Evolutionary conservation across 306 rosid species (phyloP).

Genomic region (Gastrolobium bilobum): DNA sequence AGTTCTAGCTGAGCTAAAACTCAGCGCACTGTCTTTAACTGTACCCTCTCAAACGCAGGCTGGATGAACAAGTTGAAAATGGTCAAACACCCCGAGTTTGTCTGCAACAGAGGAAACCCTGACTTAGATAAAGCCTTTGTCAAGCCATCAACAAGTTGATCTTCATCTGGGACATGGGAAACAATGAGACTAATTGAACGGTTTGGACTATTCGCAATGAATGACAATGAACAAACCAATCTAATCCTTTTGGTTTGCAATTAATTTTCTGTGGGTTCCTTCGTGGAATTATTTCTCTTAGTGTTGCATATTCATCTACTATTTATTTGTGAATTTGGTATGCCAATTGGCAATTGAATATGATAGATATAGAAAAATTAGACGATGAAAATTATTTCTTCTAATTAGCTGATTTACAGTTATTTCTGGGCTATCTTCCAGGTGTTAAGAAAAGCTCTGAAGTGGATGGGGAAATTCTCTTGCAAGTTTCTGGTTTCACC

Average conservation of each 20-base stretch:
- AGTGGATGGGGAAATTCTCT: slow-evolving; percentile 52
- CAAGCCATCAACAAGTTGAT: not conserved
- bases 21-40: no score
- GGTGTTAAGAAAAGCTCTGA: slow-evolving; percentile 67
- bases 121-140: not conserved
- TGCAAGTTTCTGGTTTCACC: slow-evolving; percentile 69
- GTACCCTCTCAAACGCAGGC: no score
- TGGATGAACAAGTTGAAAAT: no score
- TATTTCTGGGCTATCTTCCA: slow-evolving; percentile 42
- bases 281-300: slow-evolving; percentile 10
- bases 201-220: slow-evolving; percentile 36
- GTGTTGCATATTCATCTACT: slow-evolving; percentile 11
- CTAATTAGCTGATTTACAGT: slow-evolving; percentile 23
- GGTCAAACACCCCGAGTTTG: no score
- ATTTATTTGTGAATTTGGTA: slow-evolving; percentile 29
- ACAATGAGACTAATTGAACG: slow-evolving; percentile 19
- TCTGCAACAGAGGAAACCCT: no score
- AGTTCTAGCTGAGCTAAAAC: no score
- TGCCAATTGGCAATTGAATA: slow-evolving; percentile 26
- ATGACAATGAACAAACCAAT: slow-evolving; percentile 32
- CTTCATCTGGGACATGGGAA: no score
- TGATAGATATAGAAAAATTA: slow-evolving; percentile 16
- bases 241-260: slow-evolving; percentile 12
- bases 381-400: slow-evolving; percentile 7
- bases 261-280: slow-evolving; percentile 24